phyloP scores from a whole-genome alignment of 345 rosid species.

The Physaria fendleri region DNA sequence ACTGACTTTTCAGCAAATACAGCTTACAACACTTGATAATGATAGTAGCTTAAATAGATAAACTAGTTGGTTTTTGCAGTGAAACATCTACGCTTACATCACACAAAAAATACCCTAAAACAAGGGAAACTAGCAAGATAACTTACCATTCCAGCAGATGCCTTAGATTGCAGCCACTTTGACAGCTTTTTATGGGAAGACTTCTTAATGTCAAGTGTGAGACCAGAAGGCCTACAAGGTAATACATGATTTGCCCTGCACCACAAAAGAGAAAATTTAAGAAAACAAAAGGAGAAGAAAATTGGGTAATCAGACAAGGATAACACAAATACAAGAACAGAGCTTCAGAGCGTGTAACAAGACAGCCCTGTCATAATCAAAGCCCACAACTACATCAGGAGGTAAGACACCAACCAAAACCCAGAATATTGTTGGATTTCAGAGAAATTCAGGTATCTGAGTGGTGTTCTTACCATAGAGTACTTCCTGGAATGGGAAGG shows the following conservation, averaged over 20 bases:
- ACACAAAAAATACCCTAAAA: background rate
- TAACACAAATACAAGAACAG: background rate
- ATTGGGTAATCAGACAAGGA: background rate
- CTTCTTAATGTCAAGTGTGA: constrained; percentile 76
- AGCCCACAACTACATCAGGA: background rate
- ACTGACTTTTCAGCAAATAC: background rate
- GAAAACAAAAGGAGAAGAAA: background rate
- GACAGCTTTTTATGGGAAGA: constrained; percentile 93
- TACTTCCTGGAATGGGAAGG: constrained; percentile 94
- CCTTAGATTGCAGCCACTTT: constrained; percentile 90
- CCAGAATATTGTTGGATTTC: background rate
- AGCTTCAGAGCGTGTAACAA: background rate
- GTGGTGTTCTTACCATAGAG: constrained; percentile 56
- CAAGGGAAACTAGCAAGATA: background rate
- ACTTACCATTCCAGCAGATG: constrained; percentile 68
- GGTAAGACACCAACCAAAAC: background rate
- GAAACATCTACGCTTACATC: background rate
- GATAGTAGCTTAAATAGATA: background rate
- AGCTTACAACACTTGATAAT: background rate
- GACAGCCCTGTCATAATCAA: background rate
- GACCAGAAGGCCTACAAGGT: constrained; percentile 81
- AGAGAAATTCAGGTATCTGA: background rate
- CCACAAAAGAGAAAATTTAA: constrained; percentile 12
- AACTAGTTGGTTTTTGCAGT: background rate
- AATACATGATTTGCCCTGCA: constrained; percentile 86